Percentiles rank a stretch among this genome's conserved stretches.
Conservation (phyloP, 805 yeast genomes). For the Scheffersomyces ergatensis region DNA sequence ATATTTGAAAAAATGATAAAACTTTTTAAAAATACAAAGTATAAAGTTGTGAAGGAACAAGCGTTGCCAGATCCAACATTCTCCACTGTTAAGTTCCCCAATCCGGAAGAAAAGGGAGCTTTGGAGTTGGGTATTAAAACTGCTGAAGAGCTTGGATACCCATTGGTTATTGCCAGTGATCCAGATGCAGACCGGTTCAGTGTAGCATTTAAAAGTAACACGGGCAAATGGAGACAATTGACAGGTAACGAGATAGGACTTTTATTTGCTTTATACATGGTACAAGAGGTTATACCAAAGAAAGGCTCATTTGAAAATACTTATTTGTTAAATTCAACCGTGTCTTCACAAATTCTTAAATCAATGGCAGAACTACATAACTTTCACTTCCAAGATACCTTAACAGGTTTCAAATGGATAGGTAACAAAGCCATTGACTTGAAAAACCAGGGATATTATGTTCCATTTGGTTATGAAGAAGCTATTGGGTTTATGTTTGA, state of each 20-base stretch:
- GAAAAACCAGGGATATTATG: conserved; percentile 58
- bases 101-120: conserved; percentile 96
- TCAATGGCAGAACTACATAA: conserved; percentile 64
- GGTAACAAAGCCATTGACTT: conserved; percentile 83
- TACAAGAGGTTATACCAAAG: conserved; percentile 29
- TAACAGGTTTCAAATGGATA: conserved; percentile 97
- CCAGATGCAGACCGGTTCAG: conserved; percentile 97
- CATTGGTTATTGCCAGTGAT: conserved; percentile 81
- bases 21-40: conserved; percentile 27
- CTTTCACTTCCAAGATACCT: conserved; percentile 70
- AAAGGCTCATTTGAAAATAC: conserved; percentile 26
- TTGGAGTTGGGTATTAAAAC: conserved; percentile 62
- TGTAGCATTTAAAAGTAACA: conserved; percentile 55
- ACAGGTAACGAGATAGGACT: conserved; percentile 92
- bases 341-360: conserved; percentile 78
- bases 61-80: conserved; percentile 78
- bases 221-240: conserved; percentile 66
- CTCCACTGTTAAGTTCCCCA: conserved; percentile 85
- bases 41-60: conserved; percentile 55
- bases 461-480: conserved; percentile 92
- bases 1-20: conserved; percentile 46
- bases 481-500: conserved; percentile 94
- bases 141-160: conserved; percentile 52
- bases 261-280: conserved; percentile 68
- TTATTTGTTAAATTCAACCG: conserved; percentile 82